Evolutionary conservation across 345 rosid genomes (phyloP).

Genomic region (Gossypium stocksii): DNA sequence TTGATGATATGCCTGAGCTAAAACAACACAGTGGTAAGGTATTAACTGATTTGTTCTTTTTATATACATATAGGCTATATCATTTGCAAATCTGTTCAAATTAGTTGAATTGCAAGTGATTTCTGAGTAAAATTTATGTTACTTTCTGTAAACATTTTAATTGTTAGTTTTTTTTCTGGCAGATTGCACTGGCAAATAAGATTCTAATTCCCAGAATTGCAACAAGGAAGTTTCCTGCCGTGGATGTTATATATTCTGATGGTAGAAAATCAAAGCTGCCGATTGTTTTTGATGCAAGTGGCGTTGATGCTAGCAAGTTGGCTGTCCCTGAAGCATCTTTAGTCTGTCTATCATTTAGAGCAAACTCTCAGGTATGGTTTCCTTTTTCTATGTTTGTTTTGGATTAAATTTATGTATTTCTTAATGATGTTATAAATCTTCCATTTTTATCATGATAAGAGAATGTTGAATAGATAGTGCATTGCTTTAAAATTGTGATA

Average conservation of each 20-base stretch:
- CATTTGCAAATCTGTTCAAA: background rate
- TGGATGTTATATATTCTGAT: slow-evolving; percentile 37
- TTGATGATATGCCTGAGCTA: slow-evolving; percentile 68
- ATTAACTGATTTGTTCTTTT: too few species aligned
- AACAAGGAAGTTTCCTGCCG: slow-evolving; percentile 67
- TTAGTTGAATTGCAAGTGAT: background rate
- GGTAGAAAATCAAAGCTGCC: slow-evolving; percentile 66
- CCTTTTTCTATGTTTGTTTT: background rate
- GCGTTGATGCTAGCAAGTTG: slow-evolving; percentile 22
- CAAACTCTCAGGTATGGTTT: slow-evolving; percentile 66
- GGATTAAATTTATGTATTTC: background rate
- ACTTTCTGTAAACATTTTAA: background rate
- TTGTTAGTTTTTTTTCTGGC: slow-evolving; percentile 16
- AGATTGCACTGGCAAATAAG: slow-evolving; percentile 77
- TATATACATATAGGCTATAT: background rate
- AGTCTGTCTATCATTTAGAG: slow-evolving; percentile 76
- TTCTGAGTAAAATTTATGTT: background rate
- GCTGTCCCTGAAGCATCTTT: slow-evolving; percentile 51
- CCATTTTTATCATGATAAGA: too few species aligned
- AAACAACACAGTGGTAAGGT: slow-evolving; percentile 86
- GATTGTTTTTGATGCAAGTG: slow-evolving; percentile 28
- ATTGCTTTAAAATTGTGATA: too few species aligned
- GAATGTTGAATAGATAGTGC: too few species aligned
- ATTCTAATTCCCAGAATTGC: slow-evolving; percentile 47
- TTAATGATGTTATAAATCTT: background rate